Percentiles rank a stretch among this genome's conserved stretches.
phyloP scores from a whole-genome alignment of 1,284 basidiomycete genomes.

The Coriolopsis trogii region DNA sequence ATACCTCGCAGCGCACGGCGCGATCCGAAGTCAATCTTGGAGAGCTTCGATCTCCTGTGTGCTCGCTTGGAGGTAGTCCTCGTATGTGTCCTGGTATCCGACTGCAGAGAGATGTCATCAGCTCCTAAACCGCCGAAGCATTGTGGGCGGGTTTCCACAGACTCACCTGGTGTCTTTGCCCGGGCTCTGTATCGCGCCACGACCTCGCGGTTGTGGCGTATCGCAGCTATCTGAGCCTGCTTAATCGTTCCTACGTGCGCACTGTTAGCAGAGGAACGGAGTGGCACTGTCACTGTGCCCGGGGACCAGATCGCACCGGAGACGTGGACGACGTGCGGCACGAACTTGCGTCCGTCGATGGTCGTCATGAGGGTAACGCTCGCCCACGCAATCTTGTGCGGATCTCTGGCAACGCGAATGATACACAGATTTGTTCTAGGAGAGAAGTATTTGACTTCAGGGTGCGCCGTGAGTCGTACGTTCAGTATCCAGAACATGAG shows the following conservation, averaged over 20 bases:
- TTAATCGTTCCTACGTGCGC: constrained; percentile 69
- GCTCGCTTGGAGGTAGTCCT: constrained; percentile 57
- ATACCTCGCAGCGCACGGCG: no score
- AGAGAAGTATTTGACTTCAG: constrained; percentile 79
- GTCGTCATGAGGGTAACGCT: constrained; percentile 64
- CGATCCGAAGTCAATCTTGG: constrained; percentile 50
- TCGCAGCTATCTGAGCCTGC: constrained; percentile 74
- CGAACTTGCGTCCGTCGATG: constrained; percentile 57
- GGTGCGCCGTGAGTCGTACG: background rate
- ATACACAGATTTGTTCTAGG: constrained; percentile 78
- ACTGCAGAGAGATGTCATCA: constrained; percentile 33
- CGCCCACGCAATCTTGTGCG: constrained; percentile 74
- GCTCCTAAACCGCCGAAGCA: no score
- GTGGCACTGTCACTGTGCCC: background rate
- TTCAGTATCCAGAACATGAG: no score
- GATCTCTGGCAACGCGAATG: constrained; percentile 76
- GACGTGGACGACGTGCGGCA: constrained; percentile 75
- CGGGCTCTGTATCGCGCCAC: constrained; percentile 63
- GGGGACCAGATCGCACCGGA: constrained; percentile 55
- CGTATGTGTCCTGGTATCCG: constrained; percentile 61
- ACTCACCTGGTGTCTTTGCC: constrained; percentile 53
- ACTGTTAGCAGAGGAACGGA: background rate
- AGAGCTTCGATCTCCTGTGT: constrained; percentile 62
- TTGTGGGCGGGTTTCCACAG: background rate
- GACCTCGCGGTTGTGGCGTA: constrained; percentile 68